Percentiles rank a stretch among this genome's conserved stretches.
Evolutionary conservation across 1,139 yeast genomes (phyloP).

Genomic region (Diutina siamensis): DNA sequence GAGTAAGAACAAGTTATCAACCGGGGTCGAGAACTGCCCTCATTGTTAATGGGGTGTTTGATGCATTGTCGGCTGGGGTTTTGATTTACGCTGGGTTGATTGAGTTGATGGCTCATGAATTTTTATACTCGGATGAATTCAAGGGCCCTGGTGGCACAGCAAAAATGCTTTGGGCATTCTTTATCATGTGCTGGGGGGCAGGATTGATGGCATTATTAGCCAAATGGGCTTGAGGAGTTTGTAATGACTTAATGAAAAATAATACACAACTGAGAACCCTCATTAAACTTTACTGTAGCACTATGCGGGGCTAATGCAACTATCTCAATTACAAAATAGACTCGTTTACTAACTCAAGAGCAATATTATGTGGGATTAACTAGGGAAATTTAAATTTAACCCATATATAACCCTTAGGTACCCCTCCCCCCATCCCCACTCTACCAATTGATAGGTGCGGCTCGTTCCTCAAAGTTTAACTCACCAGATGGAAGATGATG

Average conservation of each 20-base stretch:
- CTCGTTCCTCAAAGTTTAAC: not conserved
- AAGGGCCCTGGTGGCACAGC: conserved; percentile 37
- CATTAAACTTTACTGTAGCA: no score
- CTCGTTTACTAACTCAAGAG: no score
- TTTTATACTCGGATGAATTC: conserved; percentile 55
- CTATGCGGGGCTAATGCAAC: no score
- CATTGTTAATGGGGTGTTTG: conserved; percentile 69
- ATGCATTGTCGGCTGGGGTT: conserved; percentile 77
- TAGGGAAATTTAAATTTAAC: no score
- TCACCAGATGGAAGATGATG: not conserved
- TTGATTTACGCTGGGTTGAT: conserved; percentile 77
- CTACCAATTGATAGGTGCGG: no score
- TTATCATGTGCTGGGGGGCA: conserved; percentile 53
- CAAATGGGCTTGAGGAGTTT: conserved; percentile 58
- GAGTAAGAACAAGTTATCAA: conserved; percentile 58
- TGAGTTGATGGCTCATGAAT: conserved; percentile 84
- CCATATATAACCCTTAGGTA: no score
- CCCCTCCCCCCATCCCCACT: no score
- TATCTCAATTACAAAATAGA: no score
- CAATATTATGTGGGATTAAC: no score
- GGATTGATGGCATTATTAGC: conserved; percentile 82
- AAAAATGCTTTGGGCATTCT: conserved; percentile 24
- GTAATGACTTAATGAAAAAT: not conserved
- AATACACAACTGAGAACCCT: no score
- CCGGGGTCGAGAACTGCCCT: conserved; percentile 50